A percentile compares a stretch with the other conserved stretches of the same genome.
Conservation (phyloP, 768 basidiomycete genomes). For the Lentinula guzmanii region DNA sequence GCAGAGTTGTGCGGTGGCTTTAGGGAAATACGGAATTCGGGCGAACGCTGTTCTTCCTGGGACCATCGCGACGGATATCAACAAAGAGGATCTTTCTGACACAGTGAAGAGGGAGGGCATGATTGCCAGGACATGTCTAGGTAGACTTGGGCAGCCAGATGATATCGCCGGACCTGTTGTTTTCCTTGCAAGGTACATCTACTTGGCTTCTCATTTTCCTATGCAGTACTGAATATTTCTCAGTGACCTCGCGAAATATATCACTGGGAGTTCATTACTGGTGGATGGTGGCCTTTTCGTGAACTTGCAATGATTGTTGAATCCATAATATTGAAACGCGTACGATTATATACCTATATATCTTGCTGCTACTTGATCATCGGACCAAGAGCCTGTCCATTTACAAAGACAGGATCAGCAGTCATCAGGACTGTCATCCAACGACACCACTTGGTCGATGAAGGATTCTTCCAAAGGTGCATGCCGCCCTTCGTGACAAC, state of each 20-base stretch:
- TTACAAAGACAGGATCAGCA: conserved; percentile 45
- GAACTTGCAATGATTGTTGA: conserved; percentile 51
- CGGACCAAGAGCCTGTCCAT: conserved; percentile 34
- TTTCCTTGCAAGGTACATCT: conserved; percentile 46
- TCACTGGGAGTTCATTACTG: conserved; percentile 27
- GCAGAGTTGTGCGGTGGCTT: conserved; percentile 73
- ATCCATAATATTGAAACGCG: conserved; percentile 4
- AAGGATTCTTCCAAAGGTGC: conserved; percentile 60
- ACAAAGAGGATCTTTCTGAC: conserved; percentile 67
- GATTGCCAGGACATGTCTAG: conserved; percentile 58
- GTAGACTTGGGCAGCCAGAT: conserved; percentile 51
- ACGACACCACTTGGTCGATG: conserved; percentile 36
- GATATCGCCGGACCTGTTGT: conserved; percentile 69
- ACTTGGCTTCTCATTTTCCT: neutral
- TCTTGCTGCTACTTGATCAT: conserved; percentile 9
- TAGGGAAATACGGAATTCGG: conserved; percentile 72
- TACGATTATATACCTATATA: neutral
- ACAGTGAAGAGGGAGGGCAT: conserved; percentile 53
- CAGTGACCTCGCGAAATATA: conserved; percentile 61
- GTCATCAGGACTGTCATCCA: conserved; percentile 50
- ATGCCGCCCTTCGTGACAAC: conserved; percentile 54
- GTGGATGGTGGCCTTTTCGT: conserved; percentile 59
- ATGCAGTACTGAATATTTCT: neutral
- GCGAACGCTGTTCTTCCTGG: conserved; percentile 71
- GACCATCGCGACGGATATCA: conserved; percentile 73